phyloP scores from a whole-genome alignment of 192 early-diverging fungal genomes.

The Mortierella alpina region DNA sequence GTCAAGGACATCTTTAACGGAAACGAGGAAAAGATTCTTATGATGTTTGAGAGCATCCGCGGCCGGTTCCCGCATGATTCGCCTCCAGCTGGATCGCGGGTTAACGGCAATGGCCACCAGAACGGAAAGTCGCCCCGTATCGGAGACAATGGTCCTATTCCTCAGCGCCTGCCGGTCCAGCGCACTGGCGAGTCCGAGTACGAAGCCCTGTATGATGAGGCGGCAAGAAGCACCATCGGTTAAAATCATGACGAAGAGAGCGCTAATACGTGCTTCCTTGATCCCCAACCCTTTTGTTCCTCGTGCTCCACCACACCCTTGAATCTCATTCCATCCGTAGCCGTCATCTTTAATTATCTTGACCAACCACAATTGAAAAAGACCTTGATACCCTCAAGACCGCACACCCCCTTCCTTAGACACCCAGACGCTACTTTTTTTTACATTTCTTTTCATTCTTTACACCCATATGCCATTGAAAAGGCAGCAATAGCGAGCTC shows the following conservation, averaged over 20 bases:
- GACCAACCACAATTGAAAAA: too few relatives aligned
- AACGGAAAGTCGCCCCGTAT: neutral
- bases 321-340: too few relatives aligned
- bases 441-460: too few relatives aligned
- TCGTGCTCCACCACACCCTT: too few relatives aligned
- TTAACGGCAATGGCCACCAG: neutral
- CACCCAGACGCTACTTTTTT: too few relatives aligned
- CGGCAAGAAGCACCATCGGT: constrained; percentile 44
- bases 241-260: neutral
- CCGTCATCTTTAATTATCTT: too few relatives aligned
- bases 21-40: constrained; percentile 43
- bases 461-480: too few relatives aligned
- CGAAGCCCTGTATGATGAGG: constrained; percentile 49
- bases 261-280: too few relatives aligned
- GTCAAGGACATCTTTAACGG: constrained; percentile 64
- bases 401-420: too few relatives aligned
- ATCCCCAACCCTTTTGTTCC: too few relatives aligned
- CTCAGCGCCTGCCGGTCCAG: constrained; percentile 15
- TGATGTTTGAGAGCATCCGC: constrained; percentile 46
- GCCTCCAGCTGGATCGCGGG: constrained; percentile 5
- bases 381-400: too few relatives aligned
- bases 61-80: constrained; percentile 26
- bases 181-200: constrained; percentile 35
- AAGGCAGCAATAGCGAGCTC: too few relatives aligned
- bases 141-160: neutral